A percentile compares a stretch with the other conserved stretches of the same genome.
Evolutionary conservation across 176 grass and related monocot species (phyloP).

Genomic region (sorghum (Sorghum bicolor)): Sorghum_bicolor_NCBIv3 NC_012871.2:27216501-27217000

Average conservation of each 20-base stretch:
- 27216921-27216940: conserved; percentile 14
- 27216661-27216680: background rate
- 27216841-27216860: conserved; percentile 22
- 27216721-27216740: too few species aligned
- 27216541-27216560: too few species aligned
- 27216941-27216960: background rate
- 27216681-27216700: background rate
- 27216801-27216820: background rate
- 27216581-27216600: too few species aligned
- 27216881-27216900: background rate
- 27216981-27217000: background rate
- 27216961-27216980: too few species aligned
- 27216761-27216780: too few species aligned
- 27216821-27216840: background rate
- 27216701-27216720: too few species aligned
- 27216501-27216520: too few species aligned
- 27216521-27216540: too few species aligned
- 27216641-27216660: background rate
- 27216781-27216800: conserved; percentile 20
- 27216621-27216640: background rate
- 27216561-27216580: too few species aligned
- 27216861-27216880: conserved; percentile 31
- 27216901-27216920: conserved; percentile 5
- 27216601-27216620: background rate
- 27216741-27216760: too few species aligned